phyloP scores from a whole-genome alignment of 139 green algal species.

The Zygnema cylindricum region DNA sequence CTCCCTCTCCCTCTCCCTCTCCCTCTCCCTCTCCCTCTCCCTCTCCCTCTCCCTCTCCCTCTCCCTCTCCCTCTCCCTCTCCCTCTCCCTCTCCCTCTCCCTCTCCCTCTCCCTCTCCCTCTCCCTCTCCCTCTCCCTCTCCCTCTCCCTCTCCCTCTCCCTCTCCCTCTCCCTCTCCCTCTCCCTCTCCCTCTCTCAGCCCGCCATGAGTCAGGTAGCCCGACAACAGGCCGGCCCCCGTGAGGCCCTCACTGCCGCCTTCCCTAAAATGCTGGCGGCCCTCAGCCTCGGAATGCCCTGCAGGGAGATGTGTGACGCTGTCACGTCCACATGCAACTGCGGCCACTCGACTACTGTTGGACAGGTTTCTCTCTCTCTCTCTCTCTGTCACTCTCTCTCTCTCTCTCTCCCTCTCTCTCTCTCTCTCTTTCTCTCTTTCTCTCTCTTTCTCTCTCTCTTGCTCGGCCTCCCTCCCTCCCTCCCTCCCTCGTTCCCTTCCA shows the following conservation, averaged over 20 bases:
- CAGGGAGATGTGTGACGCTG: slow-evolving; percentile 46
- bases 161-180: neutral
- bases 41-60: neutral
- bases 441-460: no score
- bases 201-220: neutral
- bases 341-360: slow-evolving; percentile 33
- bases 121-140: neutral
- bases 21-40: neutral
- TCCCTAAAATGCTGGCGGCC: slow-evolving; percentile 32
- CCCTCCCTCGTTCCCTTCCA: no score
- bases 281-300: slow-evolving; percentile 42
- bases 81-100: neutral
- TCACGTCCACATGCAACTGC: slow-evolving; percentile 49
- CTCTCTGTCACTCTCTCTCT: no score
- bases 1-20: neutral
- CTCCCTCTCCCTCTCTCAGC: neutral
- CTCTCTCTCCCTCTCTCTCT: no score
- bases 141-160: neutral
- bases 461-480: no score
- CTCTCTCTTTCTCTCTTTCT: no score
- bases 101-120: neutral
- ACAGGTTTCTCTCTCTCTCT: no score
- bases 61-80: neutral
- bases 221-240: neutral
- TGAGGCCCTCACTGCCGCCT: neutral